Evolutionary conservation across 2,329 filamentous ascomycete genomes (phyloP).

Genomic region (Scedosporium minutisporum): DNA sequence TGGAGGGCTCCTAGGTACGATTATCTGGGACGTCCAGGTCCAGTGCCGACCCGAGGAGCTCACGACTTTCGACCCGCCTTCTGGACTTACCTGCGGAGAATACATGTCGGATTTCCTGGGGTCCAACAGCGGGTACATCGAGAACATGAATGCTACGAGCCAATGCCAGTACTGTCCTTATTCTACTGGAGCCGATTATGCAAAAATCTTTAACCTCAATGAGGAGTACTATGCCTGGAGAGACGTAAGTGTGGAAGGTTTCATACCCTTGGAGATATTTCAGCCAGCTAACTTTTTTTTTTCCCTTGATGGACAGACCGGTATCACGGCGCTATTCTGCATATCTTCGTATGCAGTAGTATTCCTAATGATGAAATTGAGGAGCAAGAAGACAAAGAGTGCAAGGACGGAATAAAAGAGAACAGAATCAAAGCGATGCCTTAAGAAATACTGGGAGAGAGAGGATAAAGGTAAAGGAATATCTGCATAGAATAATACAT

Average conservation of each 20-base stretch:
- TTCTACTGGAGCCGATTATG: neutral
- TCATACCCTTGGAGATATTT: slow-evolving; percentile 14
- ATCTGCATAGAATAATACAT: no score
- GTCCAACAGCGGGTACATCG: neutral
- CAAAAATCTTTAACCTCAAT: neutral
- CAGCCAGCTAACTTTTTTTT: slow-evolving; percentile 48
- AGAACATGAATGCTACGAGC: neutral
- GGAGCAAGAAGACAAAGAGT: slow-evolving; percentile 4
- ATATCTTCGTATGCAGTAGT: neutral
- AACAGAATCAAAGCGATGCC: neutral
- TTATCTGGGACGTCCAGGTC: neutral
- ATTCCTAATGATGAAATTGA: neutral
- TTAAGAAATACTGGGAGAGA: no score
- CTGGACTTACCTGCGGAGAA: slow-evolving; percentile 29
- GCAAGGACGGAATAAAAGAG: neutral
- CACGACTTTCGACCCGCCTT: slow-evolving; percentile 11
- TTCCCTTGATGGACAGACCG: neutral
- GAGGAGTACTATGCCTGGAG: neutral
- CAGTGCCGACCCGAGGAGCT: slow-evolving; percentile 1
- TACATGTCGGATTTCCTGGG: neutral
- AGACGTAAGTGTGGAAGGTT: neutral
- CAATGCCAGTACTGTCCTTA: neutral
- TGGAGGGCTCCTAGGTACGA: neutral
- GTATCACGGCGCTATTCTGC: slow-evolving; percentile 1
- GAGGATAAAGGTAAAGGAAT: no score